Percentiles rank a stretch among this genome's conserved stretches.
Conservation (phyloP, 495 filamentous ascomycete species). For the Penicillium soppii region DNA sequence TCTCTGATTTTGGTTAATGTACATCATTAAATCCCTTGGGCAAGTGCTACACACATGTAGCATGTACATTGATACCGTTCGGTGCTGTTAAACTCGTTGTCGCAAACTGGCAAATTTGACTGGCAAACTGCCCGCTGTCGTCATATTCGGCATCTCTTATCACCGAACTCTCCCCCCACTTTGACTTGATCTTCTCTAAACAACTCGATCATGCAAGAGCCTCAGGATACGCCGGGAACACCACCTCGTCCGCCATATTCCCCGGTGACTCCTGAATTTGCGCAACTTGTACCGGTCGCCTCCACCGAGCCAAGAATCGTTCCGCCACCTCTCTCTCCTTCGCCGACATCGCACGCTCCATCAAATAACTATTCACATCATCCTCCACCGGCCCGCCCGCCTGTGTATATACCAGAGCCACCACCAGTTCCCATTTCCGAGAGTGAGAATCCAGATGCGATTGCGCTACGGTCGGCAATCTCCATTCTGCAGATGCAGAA, state of each 20-base stretch:
- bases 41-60: no score
- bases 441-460: conserved; percentile 77
- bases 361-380: conserved; percentile 12
- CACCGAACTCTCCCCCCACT: conserved; percentile 1
- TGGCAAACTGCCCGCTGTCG: conserved; percentile 6
- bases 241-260: conserved; percentile 49
- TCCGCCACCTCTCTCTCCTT: conserved; percentile 35
- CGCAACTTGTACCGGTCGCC: conserved; percentile 38
- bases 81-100: background rate
- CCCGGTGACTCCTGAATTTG: conserved; percentile 46
- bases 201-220: conserved; percentile 11
- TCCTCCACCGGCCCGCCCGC: conserved; percentile 16
- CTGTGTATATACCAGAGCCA: conserved; percentile 46
- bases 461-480: conserved; percentile 77
- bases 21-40: no score
- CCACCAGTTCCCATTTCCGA: conserved; percentile 67
- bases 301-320: conserved; percentile 33
- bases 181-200: background rate
- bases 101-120: background rate
- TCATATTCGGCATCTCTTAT: conserved; percentile 12
- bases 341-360: conserved; percentile 25
- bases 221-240: conserved; percentile 33
- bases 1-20: no score
- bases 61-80: background rate
- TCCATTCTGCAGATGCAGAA: conserved; percentile 81